Evolutionary conservation across 1,139 yeast species (phyloP), one percentile per base, ranked within the genome.

Genomic region (Candida sp.): DNA sequence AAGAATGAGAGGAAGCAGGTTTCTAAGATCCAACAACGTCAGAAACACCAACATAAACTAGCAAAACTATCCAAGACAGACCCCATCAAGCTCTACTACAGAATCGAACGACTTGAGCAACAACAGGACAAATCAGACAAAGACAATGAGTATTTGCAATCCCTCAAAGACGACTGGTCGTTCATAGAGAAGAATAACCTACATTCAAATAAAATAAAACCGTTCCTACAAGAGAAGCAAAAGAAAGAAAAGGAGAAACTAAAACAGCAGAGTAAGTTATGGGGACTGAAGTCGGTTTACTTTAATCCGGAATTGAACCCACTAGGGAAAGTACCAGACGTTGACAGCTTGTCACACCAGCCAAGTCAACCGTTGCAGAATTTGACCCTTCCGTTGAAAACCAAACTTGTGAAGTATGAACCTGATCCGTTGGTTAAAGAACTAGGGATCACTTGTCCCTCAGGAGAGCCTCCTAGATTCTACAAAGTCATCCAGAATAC

Each of bases 231-330:
- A 9, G 53, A 56, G 17, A 12, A 62, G 25, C 63, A 67, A 37
- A 47, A 53, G 17, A 56, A 60, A 41, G 56, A 57, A 17, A 52
- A 57, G 31, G 52, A 56, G 30, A 58, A 58, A 33, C 54, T 55
- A 27, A 60, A 60, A 34, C 58, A 60, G 33, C 66, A 62, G n/a
- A 55, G 54, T 17, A 72, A 68, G 50, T 65, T 74, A 25, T 72
- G 74, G 71, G 81, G 80, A 1, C 61, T 54, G 49, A 59, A 71
- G 42, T 75, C 80, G 3, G 64, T 76, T 1, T 77, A 70, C 54
- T 77, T 75, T 58, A 77, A 77, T 54, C 79, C 81, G 3, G 82
- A 77, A 54, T 59, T 77, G 40, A 77, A 77, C 49, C 81, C 82
- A 3, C 60, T 76, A 22, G 82, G 82, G 0, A 75, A 73, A 50